Evolutionary conservation across 768 basidiomycete genomes (phyloP).

Genomic region (Phanerochaete carnosa): DNA sequence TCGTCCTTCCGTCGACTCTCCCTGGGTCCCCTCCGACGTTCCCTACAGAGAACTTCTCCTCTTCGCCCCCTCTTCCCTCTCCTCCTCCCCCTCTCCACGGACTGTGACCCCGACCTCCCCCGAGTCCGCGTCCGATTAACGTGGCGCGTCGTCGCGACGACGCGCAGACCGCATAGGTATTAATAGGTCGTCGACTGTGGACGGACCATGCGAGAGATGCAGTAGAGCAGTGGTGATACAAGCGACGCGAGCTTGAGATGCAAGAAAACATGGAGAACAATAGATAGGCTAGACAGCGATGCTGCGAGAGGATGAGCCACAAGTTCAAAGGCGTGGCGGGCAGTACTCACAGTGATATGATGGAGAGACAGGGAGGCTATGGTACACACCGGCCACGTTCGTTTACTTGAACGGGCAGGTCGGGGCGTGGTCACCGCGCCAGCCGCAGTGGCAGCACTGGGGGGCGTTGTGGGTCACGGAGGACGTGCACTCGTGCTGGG

Average conservation of each 20-base stretch:
- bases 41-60: not conserved
- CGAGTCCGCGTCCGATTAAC: conserved; percentile 10
- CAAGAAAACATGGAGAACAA: conserved; percentile 22
- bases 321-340: not conserved
- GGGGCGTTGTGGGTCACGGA: conserved; percentile 55
- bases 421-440: conserved; percentile 56
- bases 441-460: conserved; percentile 78
- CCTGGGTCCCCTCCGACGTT: not conserved
- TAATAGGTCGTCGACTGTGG: conserved; percentile 15
- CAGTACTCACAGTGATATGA: conserved; percentile 5
- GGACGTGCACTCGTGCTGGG: conserved; percentile 20
- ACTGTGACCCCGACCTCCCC: not conserved
- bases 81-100: too few species aligned
- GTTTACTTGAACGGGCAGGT: conserved; percentile 63
- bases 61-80: conserved; percentile 10
- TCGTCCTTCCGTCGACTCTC: not conserved
- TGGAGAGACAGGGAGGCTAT: conserved; percentile 24
- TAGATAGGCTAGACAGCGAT: conserved; percentile 7
- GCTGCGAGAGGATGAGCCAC: not conserved
- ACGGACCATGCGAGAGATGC: conserved; percentile 1
- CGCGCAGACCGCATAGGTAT: conserved; percentile 4
- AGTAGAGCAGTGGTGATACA: conserved; percentile 23
- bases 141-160: not conserved
- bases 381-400: conserved; percentile 16
- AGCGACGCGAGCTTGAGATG: conserved; percentile 20